A percentile compares a stretch with the other conserved stretches of the same genome.
Evolutionary conservation across 2,329 filamentous ascomycete genomes (phyloP).

Genomic region (Apiospora koreana): DNA sequence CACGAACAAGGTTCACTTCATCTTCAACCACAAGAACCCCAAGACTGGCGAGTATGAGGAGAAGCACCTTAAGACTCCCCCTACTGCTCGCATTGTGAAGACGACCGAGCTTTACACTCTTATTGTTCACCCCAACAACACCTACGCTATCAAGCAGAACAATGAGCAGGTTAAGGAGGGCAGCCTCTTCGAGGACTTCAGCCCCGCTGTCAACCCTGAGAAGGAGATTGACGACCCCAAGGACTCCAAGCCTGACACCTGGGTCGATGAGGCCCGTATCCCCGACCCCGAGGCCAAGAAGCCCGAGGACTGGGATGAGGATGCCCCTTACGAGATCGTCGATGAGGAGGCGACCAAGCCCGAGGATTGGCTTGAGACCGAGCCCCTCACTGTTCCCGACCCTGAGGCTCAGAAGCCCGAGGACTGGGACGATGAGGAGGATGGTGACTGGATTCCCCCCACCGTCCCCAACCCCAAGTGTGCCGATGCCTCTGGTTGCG

Average conservation of each 20-base stretch:
- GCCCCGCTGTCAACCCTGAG: conserved; percentile 86
- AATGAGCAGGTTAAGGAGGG: conserved; percentile 86
- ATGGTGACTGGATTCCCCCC: conserved; percentile 94
- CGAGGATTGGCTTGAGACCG: conserved; percentile 93
- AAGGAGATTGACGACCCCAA: conserved; percentile 94
- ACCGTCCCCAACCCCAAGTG: conserved; percentile 96
- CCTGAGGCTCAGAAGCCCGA: conserved; percentile 96
- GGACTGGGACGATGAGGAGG: conserved; percentile 99
- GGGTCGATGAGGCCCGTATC: conserved; percentile 93
- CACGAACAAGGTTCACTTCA: conserved; percentile 98
- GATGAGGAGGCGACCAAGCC: conserved; percentile 91
- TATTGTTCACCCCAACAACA: conserved; percentile 95
- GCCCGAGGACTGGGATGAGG: conserved; percentile 99
- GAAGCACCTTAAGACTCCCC: conserved; percentile 90
- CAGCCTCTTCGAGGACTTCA: conserved; percentile 91
- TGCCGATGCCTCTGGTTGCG: conserved; percentile 88
- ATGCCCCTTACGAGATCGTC: conserved; percentile 93
- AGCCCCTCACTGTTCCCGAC: conserved; percentile 81
- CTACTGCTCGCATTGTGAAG: conserved; percentile 87
- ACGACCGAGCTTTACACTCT: conserved; percentile 93
- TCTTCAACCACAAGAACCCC: conserved; percentile 99
- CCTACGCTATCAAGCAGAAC: conserved; percentile 89
- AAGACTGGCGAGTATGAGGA: conserved; percentile 99
- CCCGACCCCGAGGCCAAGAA: conserved; percentile 90
- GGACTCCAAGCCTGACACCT: conserved; percentile 91